A percentile compares a stretch with the other conserved stretches of the same genome.
Conservation (phyloP, 2,329 filamentous ascomycete species). For the Trichoderma oligosporum region DNA sequence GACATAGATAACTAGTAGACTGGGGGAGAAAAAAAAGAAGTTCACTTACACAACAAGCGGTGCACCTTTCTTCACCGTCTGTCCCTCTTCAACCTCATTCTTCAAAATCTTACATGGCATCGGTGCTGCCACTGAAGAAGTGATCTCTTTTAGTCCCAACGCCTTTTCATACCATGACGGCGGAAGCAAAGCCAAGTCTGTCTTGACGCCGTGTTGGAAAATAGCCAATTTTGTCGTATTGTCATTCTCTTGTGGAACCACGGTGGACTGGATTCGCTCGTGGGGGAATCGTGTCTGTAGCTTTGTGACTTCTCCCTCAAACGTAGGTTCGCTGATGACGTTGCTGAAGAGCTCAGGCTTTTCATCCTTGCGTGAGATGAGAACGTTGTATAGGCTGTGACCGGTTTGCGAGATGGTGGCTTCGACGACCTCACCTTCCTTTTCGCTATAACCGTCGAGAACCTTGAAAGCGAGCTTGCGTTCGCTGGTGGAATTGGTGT, state of each 20-base stretch:
- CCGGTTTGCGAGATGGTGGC: constrained; percentile 49
- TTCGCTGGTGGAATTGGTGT: constrained; percentile 38
- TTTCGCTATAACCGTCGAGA: constrained; percentile 59
- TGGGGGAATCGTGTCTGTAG: constrained; percentile 66
- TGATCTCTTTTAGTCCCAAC: constrained; percentile 72
- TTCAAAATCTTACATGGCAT: constrained; percentile 97
- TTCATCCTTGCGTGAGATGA: constrained; percentile 41
- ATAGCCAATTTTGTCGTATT: constrained; percentile 64
- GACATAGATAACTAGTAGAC: constrained; percentile 22
- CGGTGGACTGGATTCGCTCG: constrained; percentile 73
- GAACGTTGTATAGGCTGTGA: constrained; percentile 45
- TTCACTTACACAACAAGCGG: constrained; percentile 72
- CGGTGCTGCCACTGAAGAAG: constrained; percentile 81
- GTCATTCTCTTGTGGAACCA: constrained; percentile 57
- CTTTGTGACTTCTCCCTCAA: constrained; percentile 29
- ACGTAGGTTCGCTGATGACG: constrained; percentile 41
- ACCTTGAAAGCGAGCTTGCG: constrained; percentile 52
- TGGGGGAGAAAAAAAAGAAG: neutral
- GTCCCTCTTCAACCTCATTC: constrained; percentile 80
- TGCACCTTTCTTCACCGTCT: constrained; percentile 78
- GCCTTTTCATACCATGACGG: constrained; percentile 86
- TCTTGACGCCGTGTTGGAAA: constrained; percentile 67
- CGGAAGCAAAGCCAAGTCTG: constrained; percentile 52
- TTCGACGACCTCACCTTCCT: constrained; percentile 59
- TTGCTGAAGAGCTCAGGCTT: constrained; percentile 43